phyloP scores from a whole-genome alignment of 345 rosid species.

The Salix koriyanagi region DNA sequence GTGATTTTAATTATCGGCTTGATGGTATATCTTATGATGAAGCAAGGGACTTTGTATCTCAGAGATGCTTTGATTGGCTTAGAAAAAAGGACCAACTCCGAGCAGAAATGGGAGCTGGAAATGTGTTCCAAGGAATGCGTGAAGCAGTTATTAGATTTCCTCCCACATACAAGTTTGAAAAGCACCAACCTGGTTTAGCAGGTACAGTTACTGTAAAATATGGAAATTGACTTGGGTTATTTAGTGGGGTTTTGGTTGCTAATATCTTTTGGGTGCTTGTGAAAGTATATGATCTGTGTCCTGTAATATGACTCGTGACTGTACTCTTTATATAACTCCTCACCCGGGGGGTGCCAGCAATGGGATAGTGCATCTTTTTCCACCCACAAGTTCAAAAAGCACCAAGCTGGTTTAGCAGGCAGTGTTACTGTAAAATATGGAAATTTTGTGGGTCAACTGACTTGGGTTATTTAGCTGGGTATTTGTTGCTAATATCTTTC shows the following conservation, averaged over 20 bases:
- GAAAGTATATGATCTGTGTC: background rate
- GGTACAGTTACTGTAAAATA: conserved; percentile 38
- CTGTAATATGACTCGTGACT: background rate
- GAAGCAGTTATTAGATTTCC: conserved; percentile 90
- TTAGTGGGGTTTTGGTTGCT: background rate
- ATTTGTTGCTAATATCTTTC: no score
- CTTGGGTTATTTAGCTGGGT: no score
- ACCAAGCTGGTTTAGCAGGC: conserved; percentile 93
- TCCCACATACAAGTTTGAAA: conserved; percentile 98
- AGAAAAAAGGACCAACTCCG: conserved; percentile 94
- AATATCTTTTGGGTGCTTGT: background rate
- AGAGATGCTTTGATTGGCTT: conserved; percentile 97
- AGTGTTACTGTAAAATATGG: background rate
- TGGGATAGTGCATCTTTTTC: background rate
- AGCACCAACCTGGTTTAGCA: conserved; percentile 82
- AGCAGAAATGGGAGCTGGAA: conserved; percentile 93
- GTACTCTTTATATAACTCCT: background rate
- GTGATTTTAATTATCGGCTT: conserved; percentile 92
- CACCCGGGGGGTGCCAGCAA: no score
- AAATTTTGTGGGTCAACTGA: background rate
- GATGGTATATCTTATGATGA: conserved; percentile 95
- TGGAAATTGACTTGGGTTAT: background rate
- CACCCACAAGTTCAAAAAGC: conserved; percentile 72
- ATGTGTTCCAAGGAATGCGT: conserved; percentile 98
- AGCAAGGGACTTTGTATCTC: conserved; percentile 96